A percentile compares a stretch with the other conserved stretches of the same genome.
phyloP scores from a whole-genome alignment of 441 rosid genomes.

The Breynia disticha region DNA sequence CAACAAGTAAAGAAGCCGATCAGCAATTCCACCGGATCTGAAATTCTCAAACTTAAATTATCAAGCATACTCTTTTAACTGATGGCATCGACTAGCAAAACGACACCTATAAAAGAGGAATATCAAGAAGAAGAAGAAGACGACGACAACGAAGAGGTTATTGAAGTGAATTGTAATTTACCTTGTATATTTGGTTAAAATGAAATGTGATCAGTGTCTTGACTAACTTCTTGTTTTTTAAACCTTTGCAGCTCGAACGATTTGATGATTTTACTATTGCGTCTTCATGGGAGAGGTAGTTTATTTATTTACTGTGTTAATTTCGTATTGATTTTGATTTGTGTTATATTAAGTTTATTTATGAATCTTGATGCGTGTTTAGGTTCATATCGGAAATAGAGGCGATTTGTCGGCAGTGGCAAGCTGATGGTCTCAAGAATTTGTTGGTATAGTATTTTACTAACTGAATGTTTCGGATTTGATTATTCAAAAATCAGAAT shows the following conservation, averaged over 20 bases:
- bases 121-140: too few relatives aligned
- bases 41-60: too few relatives aligned
- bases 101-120: too few relatives aligned
- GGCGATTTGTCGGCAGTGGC: constrained; percentile 91
- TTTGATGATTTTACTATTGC: constrained; percentile 97
- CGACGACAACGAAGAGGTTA: too few relatives aligned
- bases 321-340: not conserved
- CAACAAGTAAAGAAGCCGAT: too few relatives aligned
- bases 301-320: not conserved
- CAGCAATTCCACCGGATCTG: too few relatives aligned
- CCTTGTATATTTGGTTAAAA: too few relatives aligned
- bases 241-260: constrained; percentile 52
- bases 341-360: not conserved
- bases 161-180: too few relatives aligned
- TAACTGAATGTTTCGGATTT: not conserved
- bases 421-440: constrained; percentile 82
- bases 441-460: constrained; percentile 49
- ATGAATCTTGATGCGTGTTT: constrained; percentile 7
- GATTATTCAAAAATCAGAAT: not conserved
- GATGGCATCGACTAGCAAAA: too few relatives aligned
- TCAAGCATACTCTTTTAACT: too few relatives aligned
- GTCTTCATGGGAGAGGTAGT: constrained; percentile 97
- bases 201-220: too few relatives aligned
- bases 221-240: too few relatives aligned
- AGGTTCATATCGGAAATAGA: constrained; percentile 98